Percentiles rank a stretch among this genome's conserved stretches.
Evolutionary conservation across 1,139 yeast genomes (phyloP).

Genomic region (Debaryomyces subglobosus): DNA sequence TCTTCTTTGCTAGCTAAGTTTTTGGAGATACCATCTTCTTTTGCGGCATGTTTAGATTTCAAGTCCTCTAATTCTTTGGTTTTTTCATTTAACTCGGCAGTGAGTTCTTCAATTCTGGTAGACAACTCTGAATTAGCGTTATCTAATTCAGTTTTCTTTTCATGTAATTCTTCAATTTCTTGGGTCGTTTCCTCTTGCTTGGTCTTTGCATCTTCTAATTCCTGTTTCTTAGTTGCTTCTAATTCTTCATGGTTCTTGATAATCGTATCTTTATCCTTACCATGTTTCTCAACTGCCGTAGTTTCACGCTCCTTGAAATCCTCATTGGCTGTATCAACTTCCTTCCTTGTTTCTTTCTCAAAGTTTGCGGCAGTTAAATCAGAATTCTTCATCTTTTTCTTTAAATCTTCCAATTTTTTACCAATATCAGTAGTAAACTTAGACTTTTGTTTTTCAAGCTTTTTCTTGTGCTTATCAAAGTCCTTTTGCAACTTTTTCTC

Average conservation of each 20-base stretch:
- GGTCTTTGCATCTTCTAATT: slow-evolving; percentile 50
- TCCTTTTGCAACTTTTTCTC: slow-evolving; percentile 46
- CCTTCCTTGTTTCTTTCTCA: slow-evolving; percentile 41
- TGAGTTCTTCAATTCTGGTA: slow-evolving; percentile 44
- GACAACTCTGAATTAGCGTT: slow-evolving; percentile 48
- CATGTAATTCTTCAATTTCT: slow-evolving; percentile 48
- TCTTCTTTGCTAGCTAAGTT: slow-evolving; percentile 45
- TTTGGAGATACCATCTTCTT: slow-evolving; percentile 38
- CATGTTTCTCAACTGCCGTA: slow-evolving; percentile 52
- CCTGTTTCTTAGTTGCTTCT: slow-evolving; percentile 51
- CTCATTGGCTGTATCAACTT: slow-evolving; percentile 48
- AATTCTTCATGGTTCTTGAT: slow-evolving; percentile 49
- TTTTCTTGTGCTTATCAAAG: slow-evolving; percentile 43
- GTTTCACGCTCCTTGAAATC: slow-evolving; percentile 52
- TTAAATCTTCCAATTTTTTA: slow-evolving; percentile 35
- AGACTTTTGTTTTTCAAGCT: slow-evolving; percentile 44
- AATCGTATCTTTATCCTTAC: slow-evolving; percentile 47
- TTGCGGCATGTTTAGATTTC: slow-evolving; percentile 42
- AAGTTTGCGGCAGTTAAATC: slow-evolving; percentile 39
- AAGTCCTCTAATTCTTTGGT: slow-evolving; percentile 44
- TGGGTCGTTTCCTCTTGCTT: slow-evolving; percentile 50
- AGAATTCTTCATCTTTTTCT: slow-evolving; percentile 32
- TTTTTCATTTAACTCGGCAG: slow-evolving; percentile 44
- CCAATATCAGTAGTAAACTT: slow-evolving; percentile 46
- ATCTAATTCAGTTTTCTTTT: slow-evolving; percentile 44